A percentile compares a stretch with the other conserved stretches of the same genome.
Conservation (phyloP, 345 rosid species). For the Salix viminalis region DNA sequence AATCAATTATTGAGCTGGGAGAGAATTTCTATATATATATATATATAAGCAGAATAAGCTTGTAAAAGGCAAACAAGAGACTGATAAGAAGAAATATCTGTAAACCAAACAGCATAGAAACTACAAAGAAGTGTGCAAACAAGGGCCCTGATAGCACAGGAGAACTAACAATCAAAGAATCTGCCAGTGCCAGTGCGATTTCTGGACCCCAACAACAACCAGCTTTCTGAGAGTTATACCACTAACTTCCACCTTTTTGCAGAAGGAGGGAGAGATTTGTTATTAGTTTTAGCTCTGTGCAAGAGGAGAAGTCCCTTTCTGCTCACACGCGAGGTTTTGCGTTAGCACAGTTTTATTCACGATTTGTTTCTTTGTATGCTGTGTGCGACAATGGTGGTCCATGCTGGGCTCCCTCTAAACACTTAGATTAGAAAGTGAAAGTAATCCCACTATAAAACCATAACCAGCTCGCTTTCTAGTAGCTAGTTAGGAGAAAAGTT, state of each 20-base stretch:
- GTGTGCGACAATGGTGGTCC: conserved; percentile 28
- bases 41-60: no score
- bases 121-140: no score
- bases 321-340: conserved; percentile 2
- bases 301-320: conserved; percentile 29
- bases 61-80: no score
- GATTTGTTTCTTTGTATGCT: not conserved
- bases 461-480: conserved; percentile 10
- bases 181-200: no score
- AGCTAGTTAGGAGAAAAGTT: conserved; percentile 1
- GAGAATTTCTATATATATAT: no score
- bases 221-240: no score
- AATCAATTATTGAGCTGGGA: conserved; percentile 2
- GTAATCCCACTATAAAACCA: conserved; percentile 22
- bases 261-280: not conserved
- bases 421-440: conserved; percentile 38
- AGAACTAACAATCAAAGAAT: no score
- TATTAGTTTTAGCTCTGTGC: conserved; percentile 11
- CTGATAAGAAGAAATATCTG: no score
- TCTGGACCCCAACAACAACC: no score
- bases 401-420: conserved; percentile 10
- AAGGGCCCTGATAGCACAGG: no score
- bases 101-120: no score
- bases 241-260: no score
- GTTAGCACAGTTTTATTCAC: not conserved